Evolutionary conservation across 805 yeast species (phyloP), one percentile per base, ranked within the genome.

Genomic region (Torulaspora franciscae): DNA sequence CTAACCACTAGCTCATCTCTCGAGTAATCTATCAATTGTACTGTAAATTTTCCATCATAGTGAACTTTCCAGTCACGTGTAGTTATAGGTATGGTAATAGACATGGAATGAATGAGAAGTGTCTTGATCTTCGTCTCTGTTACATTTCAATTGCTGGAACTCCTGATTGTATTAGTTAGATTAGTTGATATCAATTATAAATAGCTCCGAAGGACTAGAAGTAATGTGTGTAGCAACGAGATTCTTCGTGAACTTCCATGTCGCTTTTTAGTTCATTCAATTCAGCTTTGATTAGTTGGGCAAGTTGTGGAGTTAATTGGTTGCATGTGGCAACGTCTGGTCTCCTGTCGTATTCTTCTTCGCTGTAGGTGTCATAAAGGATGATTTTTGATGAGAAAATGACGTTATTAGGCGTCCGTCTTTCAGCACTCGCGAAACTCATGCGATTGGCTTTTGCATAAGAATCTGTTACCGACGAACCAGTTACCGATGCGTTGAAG

Each of bases 281-380:
- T 65, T 91, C 98, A 30, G 83, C 85, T 66, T 82, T 84, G 56
- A 91, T 88, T 65, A 78, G 79, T 63, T 86, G 89, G 0, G 97
- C 96, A 60, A 89, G 67, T 46, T 75, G 72, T 5, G 97, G 96
- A 1, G 96, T 89, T 62, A 89, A 72, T 60, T 83, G 88, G 65
- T 90, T 88, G 67, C 97, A 91, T 2, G 97, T 89, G 3, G 95
- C 95, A 24, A 81, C 72, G 50, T 89, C 97, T 0, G 97, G 96
- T 52, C 82, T 88, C 57, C 99, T 79, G 64, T 91, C 97, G 64
- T 91, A 91, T 52, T 85, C 96, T 14, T 77, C 81, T 29, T 81
- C 81, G 47, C 82, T 76, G 64, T 84, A 88, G 0, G 96, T 91
- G 48, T 88, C 95, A 65, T 81, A 91, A 34, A 93, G 75, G 6